Percentiles rank a stretch among this genome's conserved stretches.
Conservation (phyloP, 495 filamentous ascomycete genomes). For the Thermothielavioides terrestris region DNA sequence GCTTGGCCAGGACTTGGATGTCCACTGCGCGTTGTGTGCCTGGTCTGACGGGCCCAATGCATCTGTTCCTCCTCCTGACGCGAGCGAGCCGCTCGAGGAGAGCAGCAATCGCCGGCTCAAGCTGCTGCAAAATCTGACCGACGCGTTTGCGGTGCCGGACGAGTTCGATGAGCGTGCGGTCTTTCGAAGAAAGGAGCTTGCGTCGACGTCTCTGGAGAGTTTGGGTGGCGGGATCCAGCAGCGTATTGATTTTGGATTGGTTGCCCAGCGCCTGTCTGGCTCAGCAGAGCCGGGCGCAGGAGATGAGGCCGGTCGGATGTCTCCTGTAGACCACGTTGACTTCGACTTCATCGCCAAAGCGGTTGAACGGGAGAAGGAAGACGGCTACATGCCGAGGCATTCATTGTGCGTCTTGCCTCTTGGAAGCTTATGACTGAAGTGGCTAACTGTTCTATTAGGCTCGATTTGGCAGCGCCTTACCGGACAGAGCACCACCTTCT, state of each 20-base stretch:
- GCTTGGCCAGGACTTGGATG: slow-evolving; percentile 19
- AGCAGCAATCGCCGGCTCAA: not conserved
- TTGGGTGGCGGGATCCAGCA: not conserved
- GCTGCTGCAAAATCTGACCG: slow-evolving; percentile 2
- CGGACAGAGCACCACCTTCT: not conserved
- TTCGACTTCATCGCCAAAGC: slow-evolving; percentile 9
- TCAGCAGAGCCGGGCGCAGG: not conserved
- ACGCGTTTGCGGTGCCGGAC: slow-evolving; percentile 23
- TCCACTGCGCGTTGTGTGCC: slow-evolving; percentile 22
- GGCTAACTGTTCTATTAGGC: slow-evolving; percentile 9
- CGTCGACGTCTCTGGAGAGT: not conserved
- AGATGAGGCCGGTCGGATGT: not conserved
- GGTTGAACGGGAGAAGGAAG: slow-evolving; percentile 8
- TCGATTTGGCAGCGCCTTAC: slow-evolving; percentile 11
- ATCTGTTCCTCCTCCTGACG: slow-evolving; percentile 5
- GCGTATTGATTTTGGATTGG: slow-evolving; percentile 2
- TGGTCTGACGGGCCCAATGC: slow-evolving; percentile 15
- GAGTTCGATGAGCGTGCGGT: slow-evolving; percentile 18
- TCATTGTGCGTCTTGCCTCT: slow-evolving; percentile 11
- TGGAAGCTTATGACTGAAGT: not conserved
- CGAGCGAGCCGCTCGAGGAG: not conserved
- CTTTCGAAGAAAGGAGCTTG: slow-evolving; percentile 1
- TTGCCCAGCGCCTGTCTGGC: slow-evolving; percentile 6
- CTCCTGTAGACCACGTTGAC: not conserved
- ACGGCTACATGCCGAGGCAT: slow-evolving; percentile 18